These are phyloP conservation scores for Suhomyces wounanorum DNA, from an alignment of 1,139 yeast genomes.

Conservation along the genomic window DNA sequence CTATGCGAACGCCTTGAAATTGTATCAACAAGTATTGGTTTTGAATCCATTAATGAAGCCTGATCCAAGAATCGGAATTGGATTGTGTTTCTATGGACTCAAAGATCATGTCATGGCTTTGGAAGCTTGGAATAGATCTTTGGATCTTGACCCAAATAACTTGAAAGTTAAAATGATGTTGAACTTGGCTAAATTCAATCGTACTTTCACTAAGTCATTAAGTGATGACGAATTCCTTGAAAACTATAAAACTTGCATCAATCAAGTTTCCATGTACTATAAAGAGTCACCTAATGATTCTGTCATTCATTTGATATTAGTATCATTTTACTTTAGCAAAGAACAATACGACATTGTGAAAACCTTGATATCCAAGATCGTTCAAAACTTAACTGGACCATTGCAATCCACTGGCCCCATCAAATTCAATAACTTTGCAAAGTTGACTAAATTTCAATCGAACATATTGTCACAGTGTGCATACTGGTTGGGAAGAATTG, in stretches of 20 bases:
- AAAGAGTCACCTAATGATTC: conserved; percentile 30
- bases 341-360: conserved; percentile 59
- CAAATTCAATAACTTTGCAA: conserved; percentile 22
- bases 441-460: conserved; percentile 32
- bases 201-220: conserved; percentile 56
- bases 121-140: conserved; percentile 78
- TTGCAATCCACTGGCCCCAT: conserved; percentile 25
- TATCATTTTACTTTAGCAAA: conserved; percentile 61
- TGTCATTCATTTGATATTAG: conserved; percentile 48
- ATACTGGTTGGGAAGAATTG: conserved; percentile 84
- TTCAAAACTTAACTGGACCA: conserved; percentile 37
- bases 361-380: conserved; percentile 55
- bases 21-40: conserved; percentile 80
- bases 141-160: conserved; percentile 64
- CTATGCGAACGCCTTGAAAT: conserved; percentile 70
- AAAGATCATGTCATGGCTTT: conserved; percentile 77
- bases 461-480: conserved; percentile 70
- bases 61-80: conserved; percentile 94
- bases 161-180: conserved; percentile 67
- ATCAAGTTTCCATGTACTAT: conserved; percentile 31
- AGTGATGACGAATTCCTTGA: conserved; percentile 60
- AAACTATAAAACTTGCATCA: conserved; percentile 51
- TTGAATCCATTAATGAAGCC: conserved; percentile 79
- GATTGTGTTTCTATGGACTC: conserved; percentile 89
- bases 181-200: conserved; percentile 68